A percentile compares a stretch with the other conserved stretches of the same genome.
Conservation (phyloP, 1,284 basidiomycete genomes). For the Microbotryomycetes sp. region DNA sequence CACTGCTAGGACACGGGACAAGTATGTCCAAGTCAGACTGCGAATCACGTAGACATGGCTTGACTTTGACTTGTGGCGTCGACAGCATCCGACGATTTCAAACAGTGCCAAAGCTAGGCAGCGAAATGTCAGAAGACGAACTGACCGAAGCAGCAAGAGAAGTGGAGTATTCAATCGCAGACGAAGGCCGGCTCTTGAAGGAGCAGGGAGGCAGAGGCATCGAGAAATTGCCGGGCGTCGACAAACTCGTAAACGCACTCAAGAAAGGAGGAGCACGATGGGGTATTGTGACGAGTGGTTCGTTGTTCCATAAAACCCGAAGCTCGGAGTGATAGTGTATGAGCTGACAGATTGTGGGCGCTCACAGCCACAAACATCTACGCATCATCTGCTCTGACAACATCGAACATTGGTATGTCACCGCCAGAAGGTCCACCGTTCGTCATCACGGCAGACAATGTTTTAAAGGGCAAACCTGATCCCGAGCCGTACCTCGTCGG, state of each 20-base stretch:
- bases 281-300: conserved; percentile 31
- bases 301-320: conserved; percentile 16
- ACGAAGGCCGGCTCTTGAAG: conserved; percentile 18
- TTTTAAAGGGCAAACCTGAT: conserved; percentile 65
- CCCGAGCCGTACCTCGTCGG: conserved; percentile 64
- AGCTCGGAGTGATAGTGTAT: neutral
- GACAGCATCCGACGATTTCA: conserved; percentile 30
- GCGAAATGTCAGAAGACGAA: conserved; percentile 17
- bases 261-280: conserved; percentile 20
- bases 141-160: conserved; percentile 13
- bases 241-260: conserved; percentile 8
- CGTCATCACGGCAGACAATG: conserved; percentile 66
- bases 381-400: conserved; percentile 29
- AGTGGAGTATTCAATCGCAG: conserved; percentile 30
- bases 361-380: conserved; percentile 28
- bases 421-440: conserved; percentile 23
- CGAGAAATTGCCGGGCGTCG: conserved; percentile 11
- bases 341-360: neutral
- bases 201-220: conserved; percentile 23
- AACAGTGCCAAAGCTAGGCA: conserved; percentile 15
- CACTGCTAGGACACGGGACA: neutral
- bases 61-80: neutral
- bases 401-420: conserved; percentile 18
- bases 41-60: neutral
- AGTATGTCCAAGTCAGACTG: neutral